These are phyloP conservation scores for Tricholoma sp. DNA, from an alignment of 768 basidiomycete species.

Conservation along the genomic window DNA sequence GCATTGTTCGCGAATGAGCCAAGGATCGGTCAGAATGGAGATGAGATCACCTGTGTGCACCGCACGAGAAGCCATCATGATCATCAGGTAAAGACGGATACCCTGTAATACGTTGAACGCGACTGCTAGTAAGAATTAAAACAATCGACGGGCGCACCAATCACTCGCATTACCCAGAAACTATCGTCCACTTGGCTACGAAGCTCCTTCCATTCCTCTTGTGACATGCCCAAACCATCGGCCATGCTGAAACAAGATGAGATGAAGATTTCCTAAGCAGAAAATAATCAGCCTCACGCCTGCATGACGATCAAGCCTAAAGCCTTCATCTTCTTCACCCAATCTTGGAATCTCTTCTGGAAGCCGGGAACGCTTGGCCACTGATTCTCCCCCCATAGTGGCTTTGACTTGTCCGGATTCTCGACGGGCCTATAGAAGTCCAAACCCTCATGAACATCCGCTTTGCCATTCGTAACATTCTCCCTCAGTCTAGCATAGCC, in stretches of 20 bases:
- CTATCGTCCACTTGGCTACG: conserved; percentile 71
- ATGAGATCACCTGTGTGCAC: conserved; percentile 73
- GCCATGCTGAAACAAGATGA: conserved; percentile 57
- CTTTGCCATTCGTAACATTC: conserved; percentile 82
- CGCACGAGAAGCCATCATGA: conserved; percentile 83
- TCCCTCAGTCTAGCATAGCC: conserved; percentile 80
- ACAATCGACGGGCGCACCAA: conserved; percentile 41
- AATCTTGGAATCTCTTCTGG: conserved; percentile 57
- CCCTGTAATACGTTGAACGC: conserved; percentile 33
- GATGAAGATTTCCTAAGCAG: neutral
- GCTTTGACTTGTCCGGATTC: conserved; percentile 61
- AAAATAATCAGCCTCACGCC: conserved; percentile 51
- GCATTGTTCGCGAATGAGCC: conserved; percentile 5
- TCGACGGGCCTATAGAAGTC: conserved; percentile 78
- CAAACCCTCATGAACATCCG: conserved; percentile 81
- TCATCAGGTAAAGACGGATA: conserved; percentile 83
- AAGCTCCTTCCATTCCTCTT: conserved; percentile 65
- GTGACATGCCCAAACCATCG: conserved; percentile 67
- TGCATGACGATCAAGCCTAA: conserved; percentile 82
- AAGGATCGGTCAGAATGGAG: neutral
- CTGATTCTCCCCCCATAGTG: conserved; percentile 83
- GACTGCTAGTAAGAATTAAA: neutral
- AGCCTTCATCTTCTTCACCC: conserved; percentile 83
- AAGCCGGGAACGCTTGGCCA: conserved; percentile 69
- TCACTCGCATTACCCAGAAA: conserved; percentile 87